phyloP scores from a whole-genome alignment of 768 basidiomycete species.

The Suillus lakei region DNA sequence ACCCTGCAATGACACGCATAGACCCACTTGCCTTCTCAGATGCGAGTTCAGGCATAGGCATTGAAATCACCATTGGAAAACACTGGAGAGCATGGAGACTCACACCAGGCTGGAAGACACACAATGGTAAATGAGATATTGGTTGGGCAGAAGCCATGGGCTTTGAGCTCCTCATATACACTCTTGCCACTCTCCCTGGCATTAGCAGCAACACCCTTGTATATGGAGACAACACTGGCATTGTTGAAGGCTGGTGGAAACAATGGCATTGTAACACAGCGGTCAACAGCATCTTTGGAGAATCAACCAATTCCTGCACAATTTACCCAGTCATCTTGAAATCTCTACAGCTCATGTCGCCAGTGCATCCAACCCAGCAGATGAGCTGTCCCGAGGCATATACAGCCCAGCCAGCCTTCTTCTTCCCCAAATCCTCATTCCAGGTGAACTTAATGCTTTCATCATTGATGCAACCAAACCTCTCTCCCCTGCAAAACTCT shows the following conservation, averaged over 20 bases:
- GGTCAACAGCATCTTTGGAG: constrained; percentile 34
- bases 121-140: constrained; percentile 14
- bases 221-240: constrained; percentile 12
- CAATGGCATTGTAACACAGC: constrained; percentile 30
- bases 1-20: neutral
- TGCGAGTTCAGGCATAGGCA: constrained; percentile 20
- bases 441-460: neutral
- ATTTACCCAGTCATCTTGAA: neutral
- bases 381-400: constrained; percentile 12
- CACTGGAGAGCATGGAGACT: constrained; percentile 30
- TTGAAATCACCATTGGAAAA: constrained; percentile 20
- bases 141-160: constrained; percentile 20
- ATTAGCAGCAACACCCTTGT: neutral
- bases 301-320: constrained; percentile 15
- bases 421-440: constrained; percentile 18
- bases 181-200: constrained; percentile 2
- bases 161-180: constrained; percentile 10
- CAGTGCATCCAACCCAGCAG: constrained; percentile 11
- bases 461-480: neutral
- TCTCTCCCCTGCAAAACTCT: neutral
- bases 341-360: neutral
- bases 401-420: neutral
- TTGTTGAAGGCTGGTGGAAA: constrained; percentile 40
- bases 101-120: constrained; percentile 18
- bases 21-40: constrained; percentile 17